Base-by-base conservation (phyloP, 2,329 filamentous ascomycete species). In the Hymenoscyphus salicellus region DNA sequence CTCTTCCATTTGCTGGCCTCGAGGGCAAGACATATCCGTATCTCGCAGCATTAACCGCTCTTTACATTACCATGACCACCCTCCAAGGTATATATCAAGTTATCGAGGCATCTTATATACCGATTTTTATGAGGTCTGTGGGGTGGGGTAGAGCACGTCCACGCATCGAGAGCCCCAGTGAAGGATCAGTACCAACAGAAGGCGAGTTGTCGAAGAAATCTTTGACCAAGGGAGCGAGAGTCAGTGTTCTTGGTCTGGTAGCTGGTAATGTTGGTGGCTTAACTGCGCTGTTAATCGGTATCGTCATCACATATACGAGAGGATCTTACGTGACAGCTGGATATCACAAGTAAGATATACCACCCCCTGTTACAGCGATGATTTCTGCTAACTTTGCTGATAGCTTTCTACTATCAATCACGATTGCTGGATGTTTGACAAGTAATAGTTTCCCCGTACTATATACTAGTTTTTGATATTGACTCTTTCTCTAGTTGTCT, bases 231-330 rank as follows among this genome's bases (percentile, higher is more conserved):
- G 60, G 60, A 23, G 46, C 60, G 20, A 49, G 60, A 55, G 60
- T 61, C 32, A 61, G 60, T 56, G 60, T 61, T 5, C 60, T 61
- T 26, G 60, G 60, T 8, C 43, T 61, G 5, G 43, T 61, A 17
- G 43, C 60, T 8, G 41, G 60, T 11, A 61, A 61, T 36, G n/a
- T 38, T 41, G 60, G 60, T 38, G 43, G 26, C 11, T 56, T 61
- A 26, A 61, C 60, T 23, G 60, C 41, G n/a, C 20, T 61, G 23
- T 32, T 61, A 5, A 61, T 61, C 55, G 60, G 60, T 11, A 55
- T 61, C 36, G 32, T 61, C 14, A 61, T 61, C 43, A 61, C 60
- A 5, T 61, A 61, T 23, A 61, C 60, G 26, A 55, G 60, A 61
- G 60, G 60, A 23, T 61, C 60, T 26, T 23, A 30, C 36, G n/a